Evolutionary conservation across 2,329 filamentous ascomycete species (phyloP), one percentile per base, ranked within the genome.

Genomic region (Chalaropsis ovoidea): DNA sequence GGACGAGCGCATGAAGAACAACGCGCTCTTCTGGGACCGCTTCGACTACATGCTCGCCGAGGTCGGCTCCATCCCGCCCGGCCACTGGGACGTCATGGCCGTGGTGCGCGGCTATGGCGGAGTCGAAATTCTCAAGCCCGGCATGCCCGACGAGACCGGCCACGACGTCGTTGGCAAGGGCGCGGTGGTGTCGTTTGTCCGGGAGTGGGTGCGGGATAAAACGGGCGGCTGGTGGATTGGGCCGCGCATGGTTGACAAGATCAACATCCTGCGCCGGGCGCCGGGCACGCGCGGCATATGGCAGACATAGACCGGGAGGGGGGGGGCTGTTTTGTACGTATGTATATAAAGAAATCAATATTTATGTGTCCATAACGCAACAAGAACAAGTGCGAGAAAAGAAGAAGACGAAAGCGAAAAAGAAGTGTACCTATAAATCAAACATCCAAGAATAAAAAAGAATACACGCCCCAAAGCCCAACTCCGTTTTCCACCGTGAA

Each of bases 181-280:
- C 0, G 74, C 73, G 42, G 61, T 72, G 0, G 71, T 82, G 17
- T 74, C 72, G 39, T 69, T 69, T 31, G 63, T 79, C 42, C 77
- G 78, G 66, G 73, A 77, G 4, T 61, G 68, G 1, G 77, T 82
- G 6, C 78, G 80, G 67, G 68, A 68, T 31, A 67, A 75, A 4
- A 85, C 82, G 0, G 79, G 83, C 1, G 85, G 85, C 0, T 86
- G 83, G 81, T 88, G 85, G 84, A 69, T 83, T 69, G 85, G 85
- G 0, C 84, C 84, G 27, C 77, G 78, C 69, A 85, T 86, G 82
- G 77, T 77, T 68, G 82, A 82, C 5, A 75, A 77, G 63, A 78
- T 86, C 54, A 47, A 63, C 27, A 67, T 67, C 13, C 11, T 67
- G 13, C 42, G 60, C 10, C 64, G 66, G 41, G 60, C 42, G 17